A percentile compares a stretch with the other conserved stretches of the same genome.
phyloP scores from a whole-genome alignment of 129 eudicot genomes.

The Scalesia atractyloides region DNA sequence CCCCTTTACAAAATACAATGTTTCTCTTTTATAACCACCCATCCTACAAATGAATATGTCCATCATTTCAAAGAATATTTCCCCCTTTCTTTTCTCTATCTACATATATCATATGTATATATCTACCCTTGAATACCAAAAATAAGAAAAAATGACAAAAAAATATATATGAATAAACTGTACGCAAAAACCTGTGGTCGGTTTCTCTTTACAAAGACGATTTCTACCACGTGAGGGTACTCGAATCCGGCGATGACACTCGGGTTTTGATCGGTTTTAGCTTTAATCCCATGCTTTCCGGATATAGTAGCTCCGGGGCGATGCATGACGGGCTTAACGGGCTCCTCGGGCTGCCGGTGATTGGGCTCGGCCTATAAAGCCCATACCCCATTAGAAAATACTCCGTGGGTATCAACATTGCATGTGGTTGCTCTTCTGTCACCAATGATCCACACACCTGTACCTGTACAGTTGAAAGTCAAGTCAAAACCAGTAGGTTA shows the following conservation, averaged over 20 bases:
- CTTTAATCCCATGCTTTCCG: slow-evolving; percentile 98
- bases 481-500: slow-evolving; percentile 14
- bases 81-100: slow-evolving; percentile 36
- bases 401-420: slow-evolving; percentile 91
- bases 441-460: slow-evolving; percentile 96
- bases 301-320: slow-evolving; percentile 86
- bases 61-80: slow-evolving; percentile 39
- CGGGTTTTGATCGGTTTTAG: slow-evolving; percentile 96
- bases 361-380: slow-evolving; percentile 58
- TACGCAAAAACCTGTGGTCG: slow-evolving; percentile 21
- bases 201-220: neutral
- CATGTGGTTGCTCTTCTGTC: slow-evolving; percentile 96
- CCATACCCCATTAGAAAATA: slow-evolving; percentile 95
- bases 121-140: slow-evolving; percentile 34
- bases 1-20: slow-evolving; percentile 47
- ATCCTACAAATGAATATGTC: slow-evolving; percentile 42
- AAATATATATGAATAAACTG: slow-evolving; percentile 27
- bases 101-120: slow-evolving; percentile 35
- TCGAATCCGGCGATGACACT: slow-evolving; percentile 26
- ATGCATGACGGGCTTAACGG: slow-evolving; percentile 86
- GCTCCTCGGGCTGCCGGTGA: slow-evolving; percentile 88
- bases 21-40: slow-evolving; percentile 39
- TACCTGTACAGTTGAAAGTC: slow-evolving; percentile 49
- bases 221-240: slow-evolving; percentile 12
- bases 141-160: slow-evolving; percentile 8